A percentile compares a stretch with the other conserved stretches of the same genome.
These are phyloP conservation scores for Erodium moschatum DNA, from an alignment of 441 rosid species.

Conservation along the genomic window DNA sequence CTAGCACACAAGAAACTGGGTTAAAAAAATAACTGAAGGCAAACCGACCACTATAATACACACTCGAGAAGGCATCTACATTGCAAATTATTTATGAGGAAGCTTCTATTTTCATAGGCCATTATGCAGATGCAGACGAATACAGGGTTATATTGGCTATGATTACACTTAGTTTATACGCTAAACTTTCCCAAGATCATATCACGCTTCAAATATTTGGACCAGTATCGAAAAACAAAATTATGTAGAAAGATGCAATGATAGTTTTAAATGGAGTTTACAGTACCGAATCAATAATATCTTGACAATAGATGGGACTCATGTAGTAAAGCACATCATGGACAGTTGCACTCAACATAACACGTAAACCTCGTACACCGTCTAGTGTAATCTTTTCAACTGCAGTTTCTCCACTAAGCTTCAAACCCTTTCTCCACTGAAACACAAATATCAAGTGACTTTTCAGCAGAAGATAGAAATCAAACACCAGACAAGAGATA, in stretches of 20 bases:
- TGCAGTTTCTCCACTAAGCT: slow-evolving; percentile 89
- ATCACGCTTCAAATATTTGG: not conserved
- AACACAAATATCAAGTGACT: too few species aligned
- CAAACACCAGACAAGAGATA: not conserved
- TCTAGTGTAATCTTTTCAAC: slow-evolving; percentile 89
- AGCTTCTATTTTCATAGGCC: not conserved
- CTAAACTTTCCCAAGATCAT: not conserved
- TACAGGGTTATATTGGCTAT: not conserved
- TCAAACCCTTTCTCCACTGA: slow-evolving; percentile 98
- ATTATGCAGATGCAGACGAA: not conserved
- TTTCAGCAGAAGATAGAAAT: not conserved
- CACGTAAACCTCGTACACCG: slow-evolving; percentile 85
- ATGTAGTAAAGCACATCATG: slow-evolving; percentile 95
- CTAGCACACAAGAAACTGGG: not conserved
- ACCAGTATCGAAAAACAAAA: not conserved
- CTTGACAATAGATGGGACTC: slow-evolving; percentile 97
- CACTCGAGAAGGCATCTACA: not conserved
- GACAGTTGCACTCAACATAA: slow-evolving; percentile 84
- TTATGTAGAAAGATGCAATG: not conserved
- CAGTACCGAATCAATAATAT: slow-evolving; percentile 80
- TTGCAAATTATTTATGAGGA: not conserved
- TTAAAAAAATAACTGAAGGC: not conserved
- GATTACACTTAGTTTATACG: not conserved
- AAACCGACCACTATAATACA: not conserved
- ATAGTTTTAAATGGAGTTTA: slow-evolving; percentile 10